Percentiles rank a stretch among this genome's conserved stretches.
These are phyloP conservation scores for Backusella liffmaniae DNA, from an alignment of 192 early-diverging fungal species.

Conservation along the genomic window DNA sequence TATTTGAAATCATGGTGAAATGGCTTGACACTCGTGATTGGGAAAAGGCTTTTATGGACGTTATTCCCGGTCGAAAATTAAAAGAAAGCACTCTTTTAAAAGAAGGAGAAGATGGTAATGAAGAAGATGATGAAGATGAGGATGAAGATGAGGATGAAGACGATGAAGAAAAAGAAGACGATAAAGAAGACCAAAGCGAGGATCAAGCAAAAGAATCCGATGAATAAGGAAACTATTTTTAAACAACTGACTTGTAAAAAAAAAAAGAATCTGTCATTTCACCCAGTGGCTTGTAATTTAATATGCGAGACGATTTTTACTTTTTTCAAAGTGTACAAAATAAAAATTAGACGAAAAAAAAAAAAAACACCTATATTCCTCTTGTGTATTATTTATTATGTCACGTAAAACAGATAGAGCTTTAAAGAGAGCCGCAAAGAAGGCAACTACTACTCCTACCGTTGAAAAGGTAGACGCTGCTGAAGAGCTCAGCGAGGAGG, in stretches of 20 bases:
- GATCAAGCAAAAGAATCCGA: background rate
- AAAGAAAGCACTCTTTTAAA: constrained; percentile 39
- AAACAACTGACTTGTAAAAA: background rate
- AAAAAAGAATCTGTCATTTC: background rate
- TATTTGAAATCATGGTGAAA: constrained; percentile 85
- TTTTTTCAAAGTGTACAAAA: background rate
- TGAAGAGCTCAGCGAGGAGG: background rate
- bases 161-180: background rate
- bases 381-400: background rate
- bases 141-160: background rate
- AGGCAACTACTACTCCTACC: background rate
- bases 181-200: background rate
- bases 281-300: background rate
- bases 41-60: constrained; percentile 83
- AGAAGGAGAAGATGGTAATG: background rate
- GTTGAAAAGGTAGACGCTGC: background rate
- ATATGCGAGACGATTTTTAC: constrained; percentile 9
- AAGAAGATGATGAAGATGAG: background rate
- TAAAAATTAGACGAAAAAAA: background rate
- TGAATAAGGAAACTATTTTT: background rate
- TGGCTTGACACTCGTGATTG: constrained; percentile 81
- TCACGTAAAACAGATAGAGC: constrained; percentile 17
- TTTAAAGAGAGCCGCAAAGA: background rate
- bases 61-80: constrained; percentile 90
- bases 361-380: background rate